A percentile compares a stretch with the other conserved stretches of the same genome.
These are phyloP conservation scores for Eragrostis nindensis DNA, from an alignment of 176 grass and related monocot species.

Conservation along the genomic window DNA sequence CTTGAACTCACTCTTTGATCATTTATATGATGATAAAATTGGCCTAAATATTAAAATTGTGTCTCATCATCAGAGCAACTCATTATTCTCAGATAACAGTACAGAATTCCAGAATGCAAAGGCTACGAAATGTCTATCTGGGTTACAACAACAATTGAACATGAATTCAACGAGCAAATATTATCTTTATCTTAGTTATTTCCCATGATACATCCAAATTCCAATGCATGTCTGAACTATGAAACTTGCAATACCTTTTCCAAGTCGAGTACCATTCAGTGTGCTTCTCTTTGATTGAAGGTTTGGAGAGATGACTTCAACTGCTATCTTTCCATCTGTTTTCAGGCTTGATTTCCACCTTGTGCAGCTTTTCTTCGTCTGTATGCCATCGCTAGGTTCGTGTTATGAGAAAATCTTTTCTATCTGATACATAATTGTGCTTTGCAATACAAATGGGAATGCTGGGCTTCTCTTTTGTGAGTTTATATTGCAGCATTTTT, in stretches of 20 bases:
- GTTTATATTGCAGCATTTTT: constrained; percentile 26
- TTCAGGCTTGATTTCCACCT: constrained; percentile 93
- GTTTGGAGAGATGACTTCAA: not conserved
- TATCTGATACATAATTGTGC: not conserved
- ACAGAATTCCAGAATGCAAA: not conserved
- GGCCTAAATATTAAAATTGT: not conserved
- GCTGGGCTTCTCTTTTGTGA: not conserved
- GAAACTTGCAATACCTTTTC: not conserved
- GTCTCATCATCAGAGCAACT: not conserved
- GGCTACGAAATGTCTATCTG: not conserved
- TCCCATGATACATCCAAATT: constrained; percentile 1
- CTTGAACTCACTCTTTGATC: not conserved
- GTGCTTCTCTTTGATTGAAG: not conserved
- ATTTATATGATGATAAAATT: not conserved
- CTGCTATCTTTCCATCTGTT: constrained; percentile 32
- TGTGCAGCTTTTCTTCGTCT: constrained; percentile 95
- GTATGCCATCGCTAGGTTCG: constrained; percentile 91
- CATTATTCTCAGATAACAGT: not conserved
- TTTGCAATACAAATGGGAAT: constrained; percentile 9
- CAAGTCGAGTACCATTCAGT: constrained; percentile 6
- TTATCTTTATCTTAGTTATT: not conserved
- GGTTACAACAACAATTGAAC: not conserved
- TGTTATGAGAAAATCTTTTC: constrained; percentile 17
- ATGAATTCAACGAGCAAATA: not conserved
- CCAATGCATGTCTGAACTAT: constrained; percentile 4